Evolutionary conservation across 352 stramenopile genomes (phyloP), one percentile per base, ranked within the genome.

Genomic region (Pythium dissotocum): DNA sequence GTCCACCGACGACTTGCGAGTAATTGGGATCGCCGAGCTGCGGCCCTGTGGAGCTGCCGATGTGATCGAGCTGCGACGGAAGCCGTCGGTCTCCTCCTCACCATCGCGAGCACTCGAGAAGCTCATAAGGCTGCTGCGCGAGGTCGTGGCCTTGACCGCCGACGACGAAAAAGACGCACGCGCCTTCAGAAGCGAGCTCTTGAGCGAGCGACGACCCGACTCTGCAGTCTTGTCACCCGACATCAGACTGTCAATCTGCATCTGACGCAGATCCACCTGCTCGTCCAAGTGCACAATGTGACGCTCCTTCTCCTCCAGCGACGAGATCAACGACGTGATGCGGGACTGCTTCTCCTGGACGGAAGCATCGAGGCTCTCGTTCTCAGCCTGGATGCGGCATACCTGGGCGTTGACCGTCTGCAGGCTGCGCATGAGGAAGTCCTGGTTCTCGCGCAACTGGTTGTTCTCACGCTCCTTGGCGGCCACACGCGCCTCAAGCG

Each of bases 261-360:
- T 77, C 58, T 90, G 78, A 40, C 78, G 77, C 40, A 85, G 13
- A 30, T 77, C 79, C 40, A 82, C 77, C 26, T 86, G 78, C 69
- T 90, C 79, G 58, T 83, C 79, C 64, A 92, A 68, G 26, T 85
- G 76, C 66, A 82, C 75, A 46, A 92, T 78, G 59, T 90, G 77
- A 65, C 85, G 73, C 53, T 92, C 80, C 56, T 90, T 92, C 32
- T 76, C 76, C 42, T 90, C 84, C 35, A 92, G 70, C 38, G 77
- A 85, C 44, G 78, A 63, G 61, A 88, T 79, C 35, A 92, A 62
- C 44, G 78, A 72, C 55, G 69, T 77, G 62, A 92, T 85, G 53
- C 79, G 85, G 24, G 67, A 67, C 58, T 89, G 72, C 48, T 90
- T 88, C 40, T 87, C 78, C 67, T 87, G 80, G 14, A 89, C 58